Percentiles rank a stretch among this genome's conserved stretches.
phyloP scores from a whole-genome alignment of 371 early-diverging fungal genomes.

The Circinella umbellata region DNA sequence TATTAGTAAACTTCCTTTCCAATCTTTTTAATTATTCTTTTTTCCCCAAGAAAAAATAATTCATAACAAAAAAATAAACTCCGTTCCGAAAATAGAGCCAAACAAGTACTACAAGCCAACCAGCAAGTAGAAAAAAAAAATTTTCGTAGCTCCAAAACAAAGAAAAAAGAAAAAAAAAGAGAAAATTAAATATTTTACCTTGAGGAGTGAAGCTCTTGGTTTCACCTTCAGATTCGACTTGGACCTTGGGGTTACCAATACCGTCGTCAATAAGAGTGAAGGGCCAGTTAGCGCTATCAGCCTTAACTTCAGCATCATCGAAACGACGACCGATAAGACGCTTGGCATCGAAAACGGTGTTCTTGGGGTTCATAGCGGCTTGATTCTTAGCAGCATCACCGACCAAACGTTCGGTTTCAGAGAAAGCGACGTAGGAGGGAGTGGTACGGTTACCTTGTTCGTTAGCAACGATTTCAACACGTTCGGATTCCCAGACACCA shows the following conservation, averaged over 20 bases:
- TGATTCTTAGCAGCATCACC: conserved; percentile 97
- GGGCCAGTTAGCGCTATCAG: conserved; percentile 94
- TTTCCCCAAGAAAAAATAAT: neutral
- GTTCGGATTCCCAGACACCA: conserved; percentile 97
- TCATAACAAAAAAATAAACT: conserved; percentile 9
- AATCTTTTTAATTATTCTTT: neutral
- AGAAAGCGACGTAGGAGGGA: conserved; percentile 95
- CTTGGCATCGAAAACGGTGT: conserved; percentile 97
- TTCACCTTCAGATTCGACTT: conserved; percentile 87
- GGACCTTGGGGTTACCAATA: conserved; percentile 85
- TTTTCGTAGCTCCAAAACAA: neutral
- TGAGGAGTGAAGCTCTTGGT: conserved; percentile 90
- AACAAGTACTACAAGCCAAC: neutral
- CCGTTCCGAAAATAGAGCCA: conserved; percentile 1
- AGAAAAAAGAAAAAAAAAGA: neutral
- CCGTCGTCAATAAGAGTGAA: conserved; percentile 83
- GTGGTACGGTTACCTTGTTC: conserved; percentile 97
- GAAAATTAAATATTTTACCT: conserved; percentile 19
- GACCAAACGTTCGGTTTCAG: conserved; percentile 90
- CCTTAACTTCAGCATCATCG: conserved; percentile 86
- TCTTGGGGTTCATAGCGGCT: conserved; percentile 85
- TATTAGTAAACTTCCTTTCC: too few species aligned
- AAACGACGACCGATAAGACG: conserved; percentile 97
- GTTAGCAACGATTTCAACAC: conserved; percentile 97
- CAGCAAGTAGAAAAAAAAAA: neutral